These are phyloP conservation scores for Gynochthodes officinalis DNA, from an alignment of 257 asterid species.

Conservation along the genomic window DNA sequence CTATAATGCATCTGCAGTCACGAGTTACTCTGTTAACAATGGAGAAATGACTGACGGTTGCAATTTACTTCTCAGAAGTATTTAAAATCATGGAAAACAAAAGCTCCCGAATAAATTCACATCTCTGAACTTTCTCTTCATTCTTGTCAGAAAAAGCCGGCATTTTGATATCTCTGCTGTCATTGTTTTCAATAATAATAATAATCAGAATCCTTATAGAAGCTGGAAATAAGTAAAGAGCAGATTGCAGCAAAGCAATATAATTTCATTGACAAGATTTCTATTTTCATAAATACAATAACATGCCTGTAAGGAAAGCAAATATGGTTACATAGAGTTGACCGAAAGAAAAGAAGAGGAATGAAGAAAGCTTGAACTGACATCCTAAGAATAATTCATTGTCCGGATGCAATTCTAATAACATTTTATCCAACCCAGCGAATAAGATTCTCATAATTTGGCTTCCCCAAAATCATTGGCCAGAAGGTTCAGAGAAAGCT, in stretches of 20 bases:
- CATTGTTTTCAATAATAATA: neutral
- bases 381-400: neutral
- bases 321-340: neutral
- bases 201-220: neutral
- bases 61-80: constrained; percentile 15
- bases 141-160: constrained; percentile 21
- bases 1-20: constrained; percentile 6
- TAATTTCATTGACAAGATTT: neutral
- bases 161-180: constrained; percentile 19
- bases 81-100: constrained; percentile 31
- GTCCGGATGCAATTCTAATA: neutral
- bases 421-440: neutral
- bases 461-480: neutral
- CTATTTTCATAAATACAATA: neutral
- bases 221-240: neutral
- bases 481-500: neutral
- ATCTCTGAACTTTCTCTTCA: constrained; percentile 29
- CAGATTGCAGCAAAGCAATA: neutral
- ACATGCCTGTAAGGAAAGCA: neutral
- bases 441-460: neutral
- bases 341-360: neutral
- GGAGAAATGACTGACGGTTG: neutral
- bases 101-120: constrained; percentile 29
- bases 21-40: neutral
- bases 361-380: neutral